A percentile compares a stretch with the other conserved stretches of the same genome.
Conservation (phyloP, 257 asterid species). For the Paulownia fortunei region DNA sequence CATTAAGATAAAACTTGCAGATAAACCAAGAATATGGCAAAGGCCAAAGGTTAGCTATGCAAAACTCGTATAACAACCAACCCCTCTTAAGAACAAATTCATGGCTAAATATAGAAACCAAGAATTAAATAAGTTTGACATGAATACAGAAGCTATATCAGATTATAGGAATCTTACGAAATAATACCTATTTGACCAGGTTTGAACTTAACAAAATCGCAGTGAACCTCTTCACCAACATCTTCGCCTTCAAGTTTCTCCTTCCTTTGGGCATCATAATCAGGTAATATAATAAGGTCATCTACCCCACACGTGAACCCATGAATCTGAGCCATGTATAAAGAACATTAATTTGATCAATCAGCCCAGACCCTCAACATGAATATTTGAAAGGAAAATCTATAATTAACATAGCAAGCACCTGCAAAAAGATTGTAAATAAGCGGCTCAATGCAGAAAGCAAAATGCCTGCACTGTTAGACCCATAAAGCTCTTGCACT, state of each 20-base stretch:
- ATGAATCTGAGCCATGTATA: slow-evolving; percentile 60
- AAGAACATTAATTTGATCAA: slow-evolving; percentile 30
- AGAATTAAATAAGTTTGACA: not conserved
- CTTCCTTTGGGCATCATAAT: slow-evolving; percentile 75
- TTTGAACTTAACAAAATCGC: slow-evolving; percentile 77
- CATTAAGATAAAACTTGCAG: slow-evolving; percentile 5
- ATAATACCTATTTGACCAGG: slow-evolving; percentile 83
- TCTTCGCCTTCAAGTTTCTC: slow-evolving; percentile 88
- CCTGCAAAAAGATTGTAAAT: slow-evolving; percentile 94
- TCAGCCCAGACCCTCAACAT: slow-evolving; percentile 17
- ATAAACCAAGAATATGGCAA: not conserved
- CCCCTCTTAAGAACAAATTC: not conserved
- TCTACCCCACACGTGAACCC: slow-evolving; percentile 97
- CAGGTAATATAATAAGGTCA: slow-evolving; percentile 83
- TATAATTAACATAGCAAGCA: slow-evolving; percentile 36
- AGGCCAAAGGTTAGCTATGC: not conserved
- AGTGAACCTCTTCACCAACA: slow-evolving; percentile 94
- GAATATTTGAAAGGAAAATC: not conserved
- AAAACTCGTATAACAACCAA: not conserved
- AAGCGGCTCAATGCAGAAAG: slow-evolving; percentile 92
- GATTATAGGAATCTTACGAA: slow-evolving; percentile 16
- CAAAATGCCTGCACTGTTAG: slow-evolving; percentile 85
- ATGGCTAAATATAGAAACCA: not conserved
- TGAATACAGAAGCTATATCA: slow-evolving; percentile 26
- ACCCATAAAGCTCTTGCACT: slow-evolving; percentile 94